A percentile compares a stretch with the other conserved stretches of the same genome.
These are phyloP conservation scores for Ricinus communis DNA, from an alignment of 345 rosid species.

Conservation along the genomic window DNA sequence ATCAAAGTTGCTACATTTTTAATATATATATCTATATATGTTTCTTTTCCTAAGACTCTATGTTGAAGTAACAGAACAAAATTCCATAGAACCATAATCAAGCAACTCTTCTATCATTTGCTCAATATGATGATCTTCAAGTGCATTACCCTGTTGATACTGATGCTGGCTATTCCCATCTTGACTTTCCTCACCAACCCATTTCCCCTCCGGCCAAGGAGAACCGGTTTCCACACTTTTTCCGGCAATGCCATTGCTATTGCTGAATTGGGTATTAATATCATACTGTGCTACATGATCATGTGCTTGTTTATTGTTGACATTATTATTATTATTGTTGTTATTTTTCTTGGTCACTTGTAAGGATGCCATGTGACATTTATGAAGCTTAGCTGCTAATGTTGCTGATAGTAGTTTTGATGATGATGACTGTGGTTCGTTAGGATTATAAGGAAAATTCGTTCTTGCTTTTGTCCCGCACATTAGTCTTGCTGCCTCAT, in stretches of 20 bases:
- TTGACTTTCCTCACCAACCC: slow-evolving; percentile 15
- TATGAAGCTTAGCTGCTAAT: slow-evolving; percentile 29
- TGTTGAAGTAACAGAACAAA: slow-evolving; percentile 22
- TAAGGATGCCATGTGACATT: slow-evolving; percentile 31
- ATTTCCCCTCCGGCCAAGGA: slow-evolving; percentile 9
- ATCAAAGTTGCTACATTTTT: background rate
- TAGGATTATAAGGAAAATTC: slow-evolving; percentile 30
- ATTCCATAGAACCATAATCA: slow-evolving; percentile 34
- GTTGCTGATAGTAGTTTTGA: slow-evolving; percentile 36
- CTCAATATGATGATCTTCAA: slow-evolving; percentile 33
- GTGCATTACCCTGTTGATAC: slow-evolving; percentile 12
- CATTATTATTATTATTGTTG: background rate
- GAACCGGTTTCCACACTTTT: background rate
- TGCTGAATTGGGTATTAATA: background rate
- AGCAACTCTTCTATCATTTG: slow-evolving; percentile 40
- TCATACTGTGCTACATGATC: background rate
- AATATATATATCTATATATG: background rate
- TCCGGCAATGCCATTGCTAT: slow-evolving; percentile 8
- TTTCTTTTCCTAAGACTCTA: background rate
- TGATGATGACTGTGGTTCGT: slow-evolving; percentile 29
- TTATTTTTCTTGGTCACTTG: slow-evolving; percentile 21
- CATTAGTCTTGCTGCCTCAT: slow-evolving; percentile 37
- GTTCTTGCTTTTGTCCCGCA: slow-evolving; percentile 34
- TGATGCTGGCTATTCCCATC: background rate
- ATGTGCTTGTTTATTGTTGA: background rate